Evolutionary conservation across 2,329 filamentous ascomycete genomes (phyloP).

Genomic region (Exophiala xenobiotica): DNA sequence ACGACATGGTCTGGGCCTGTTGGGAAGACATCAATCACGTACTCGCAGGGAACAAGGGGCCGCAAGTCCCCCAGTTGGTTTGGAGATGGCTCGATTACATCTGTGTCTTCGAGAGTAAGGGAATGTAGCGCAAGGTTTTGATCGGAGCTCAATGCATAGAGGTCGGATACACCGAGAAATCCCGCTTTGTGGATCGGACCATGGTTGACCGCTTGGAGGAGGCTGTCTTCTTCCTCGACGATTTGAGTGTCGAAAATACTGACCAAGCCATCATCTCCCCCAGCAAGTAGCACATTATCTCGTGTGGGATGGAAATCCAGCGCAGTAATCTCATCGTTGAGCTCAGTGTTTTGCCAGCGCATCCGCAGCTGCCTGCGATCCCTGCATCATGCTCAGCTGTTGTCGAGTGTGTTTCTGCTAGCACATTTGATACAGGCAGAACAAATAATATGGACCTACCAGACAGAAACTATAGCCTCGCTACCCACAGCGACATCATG

Average conservation of each 20-base stretch:
- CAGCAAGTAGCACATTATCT: conserved; percentile 57
- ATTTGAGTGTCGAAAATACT: conserved; percentile 61
- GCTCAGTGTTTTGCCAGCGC: conserved; percentile 39
- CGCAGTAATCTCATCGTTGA: conserved; percentile 61
- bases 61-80: conserved; percentile 58
- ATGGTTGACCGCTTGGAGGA: conserved; percentile 63
- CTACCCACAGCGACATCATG: conserved; percentile 26
- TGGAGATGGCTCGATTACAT: conserved; percentile 49
- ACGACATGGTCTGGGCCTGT: conserved; percentile 26
- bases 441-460: no score
- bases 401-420: neutral
- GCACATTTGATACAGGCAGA: neutral
- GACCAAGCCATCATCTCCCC: conserved; percentile 62
- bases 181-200: conserved; percentile 62
- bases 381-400: conserved; percentile 33
- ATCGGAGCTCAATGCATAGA: conserved; percentile 62
- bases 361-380: conserved; percentile 36
- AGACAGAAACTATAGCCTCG: conserved; percentile 29
- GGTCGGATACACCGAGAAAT: conserved; percentile 53
- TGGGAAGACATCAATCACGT: conserved; percentile 55
- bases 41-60: conserved; percentile 56
- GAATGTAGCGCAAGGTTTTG: conserved; percentile 61
- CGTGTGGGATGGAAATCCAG: conserved; percentile 54
- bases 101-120: conserved; percentile 39
- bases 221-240: conserved; percentile 60